phyloP scores from a whole-genome alignment of 768 basidiomycete species.

The Russula sp. region DNA sequence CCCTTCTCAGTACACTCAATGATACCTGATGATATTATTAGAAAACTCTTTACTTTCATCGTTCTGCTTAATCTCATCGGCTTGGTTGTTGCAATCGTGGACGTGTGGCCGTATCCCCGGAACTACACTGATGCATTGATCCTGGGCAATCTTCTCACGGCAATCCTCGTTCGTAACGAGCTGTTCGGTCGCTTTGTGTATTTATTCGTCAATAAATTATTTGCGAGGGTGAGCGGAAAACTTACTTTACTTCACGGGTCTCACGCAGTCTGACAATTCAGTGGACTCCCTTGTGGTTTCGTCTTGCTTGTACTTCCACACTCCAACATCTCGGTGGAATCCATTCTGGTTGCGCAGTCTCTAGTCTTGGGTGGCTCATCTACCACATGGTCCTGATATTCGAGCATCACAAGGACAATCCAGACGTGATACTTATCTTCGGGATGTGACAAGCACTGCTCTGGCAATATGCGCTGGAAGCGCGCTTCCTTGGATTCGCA shows the following conservation, averaged over 20 bases:
- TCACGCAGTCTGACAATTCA: slow-evolving; percentile 24
- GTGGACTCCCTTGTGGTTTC: slow-evolving; percentile 45
- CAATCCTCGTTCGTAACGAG: slow-evolving; percentile 46
- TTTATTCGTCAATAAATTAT: slow-evolving; percentile 38
- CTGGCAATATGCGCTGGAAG: slow-evolving; percentile 59
- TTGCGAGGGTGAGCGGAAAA: slow-evolving; percentile 39
- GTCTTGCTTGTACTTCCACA: slow-evolving; percentile 40
- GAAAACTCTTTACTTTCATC: slow-evolving; percentile 40
- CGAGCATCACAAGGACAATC: slow-evolving; percentile 47
- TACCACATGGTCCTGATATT: slow-evolving; percentile 60
- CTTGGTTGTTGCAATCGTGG: slow-evolving; percentile 36
- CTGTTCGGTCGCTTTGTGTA: slow-evolving; percentile 43
- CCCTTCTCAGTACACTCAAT: not conserved
- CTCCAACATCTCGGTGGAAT: slow-evolving; percentile 70
- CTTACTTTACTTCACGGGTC: not conserved
- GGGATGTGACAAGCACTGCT: slow-evolving; percentile 58
- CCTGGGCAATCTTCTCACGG: slow-evolving; percentile 43
- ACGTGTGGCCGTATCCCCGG: slow-evolving; percentile 40
- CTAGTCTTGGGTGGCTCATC: slow-evolving; percentile 67
- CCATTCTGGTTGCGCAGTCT: slow-evolving; percentile 71
- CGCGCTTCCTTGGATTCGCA: slow-evolving; percentile 77
- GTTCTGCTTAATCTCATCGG: slow-evolving; percentile 37
- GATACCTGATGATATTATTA: slow-evolving; percentile 23
- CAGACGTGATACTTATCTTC: slow-evolving; percentile 56
- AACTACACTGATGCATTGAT: slow-evolving; percentile 40